Base-by-base conservation (phyloP, 2,329 filamentous ascomycete species). In the Fusarium gaditjirri region DNA sequence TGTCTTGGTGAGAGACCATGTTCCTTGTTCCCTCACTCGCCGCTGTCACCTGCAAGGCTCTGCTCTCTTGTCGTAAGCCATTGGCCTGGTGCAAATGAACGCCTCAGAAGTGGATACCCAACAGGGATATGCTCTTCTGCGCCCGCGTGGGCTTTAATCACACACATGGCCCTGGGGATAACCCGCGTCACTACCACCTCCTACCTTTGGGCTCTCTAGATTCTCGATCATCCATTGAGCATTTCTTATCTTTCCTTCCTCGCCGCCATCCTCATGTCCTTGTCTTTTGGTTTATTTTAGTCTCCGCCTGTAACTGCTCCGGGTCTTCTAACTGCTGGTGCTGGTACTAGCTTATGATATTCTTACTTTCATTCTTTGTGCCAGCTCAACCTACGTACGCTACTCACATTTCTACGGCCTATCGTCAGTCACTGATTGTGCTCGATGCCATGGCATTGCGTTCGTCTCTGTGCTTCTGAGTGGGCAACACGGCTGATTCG, bases 101-200 rank as follows among this genome's bases (percentile, higher is more conserved):
- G 62, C 70, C 58, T 73, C 70, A 68, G 36, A 56, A 55, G 74
- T 77, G 75, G 74, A 71, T 70, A 77, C 68, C 65, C 64, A 68
- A 69, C 75, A 75, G 56, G 75, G 75, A 44, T 71, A 55, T 61
- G 66, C 66, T 52, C 57, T 62, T 71, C 61, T 74, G 62, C 72
- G 72, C 70, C 68, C 70, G 71, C 61, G 70, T 73, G 67, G 71
- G 72, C 75, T 73, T 67, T 68, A 76, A 77, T 77, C 75, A 68
- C 61, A 67, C 49, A 56, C 71, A 65, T 72, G 70, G 74, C 54
- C 53, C 53, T 57, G 63, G 70, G 52, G 64, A 56, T 43, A 66
- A 62, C 59, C 65, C 62, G 72, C 71, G 70, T 74, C 71, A 68
- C 68, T 44, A 63, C 62, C 25, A 50, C 61, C 61, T 42, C 61